A percentile compares a stretch with the other conserved stretches of the same genome.
phyloP scores from a whole-genome alignment of 495 filamentous ascomycete genomes.

The Aspergillus olivimuriae region DNA sequence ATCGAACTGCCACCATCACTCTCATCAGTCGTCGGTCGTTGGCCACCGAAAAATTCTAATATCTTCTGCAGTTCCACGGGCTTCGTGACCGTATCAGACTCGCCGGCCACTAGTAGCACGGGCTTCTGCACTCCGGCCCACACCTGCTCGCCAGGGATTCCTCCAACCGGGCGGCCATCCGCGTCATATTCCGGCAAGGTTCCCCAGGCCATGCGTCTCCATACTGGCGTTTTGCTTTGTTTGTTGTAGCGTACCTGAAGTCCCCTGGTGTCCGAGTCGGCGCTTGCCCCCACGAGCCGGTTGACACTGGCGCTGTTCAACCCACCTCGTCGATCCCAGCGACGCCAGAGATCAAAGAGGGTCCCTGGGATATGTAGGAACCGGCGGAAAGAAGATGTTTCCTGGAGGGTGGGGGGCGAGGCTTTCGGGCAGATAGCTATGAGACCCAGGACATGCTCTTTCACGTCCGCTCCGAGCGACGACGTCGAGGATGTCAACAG shows the following conservation, averaged over 20 bases:
- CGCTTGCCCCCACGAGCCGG: constrained; percentile 69
- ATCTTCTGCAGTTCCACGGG: constrained; percentile 67
- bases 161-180: constrained; percentile 44
- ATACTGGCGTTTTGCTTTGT: constrained; percentile 74
- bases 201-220: constrained; percentile 78
- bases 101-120: constrained; percentile 72
- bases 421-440: constrained; percentile 75
- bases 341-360: constrained; percentile 70
- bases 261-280: constrained; percentile 66
- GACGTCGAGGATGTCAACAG: constrained; percentile 61
- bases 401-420: constrained; percentile 48
- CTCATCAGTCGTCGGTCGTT: constrained; percentile 9
- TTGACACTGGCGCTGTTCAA: constrained; percentile 67
- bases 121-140: constrained; percentile 72
- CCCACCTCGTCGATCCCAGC: constrained; percentile 79
- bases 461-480: constrained; percentile 37
- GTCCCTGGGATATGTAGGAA: constrained; percentile 60
- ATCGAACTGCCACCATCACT: constrained; percentile 38
- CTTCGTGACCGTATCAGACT: constrained; percentile 67
- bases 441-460: constrained; percentile 64
- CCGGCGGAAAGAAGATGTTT: constrained; percentile 44
- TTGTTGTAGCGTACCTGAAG: constrained; percentile 79
- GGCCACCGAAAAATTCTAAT: constrained; percentile 46
- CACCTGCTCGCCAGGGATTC: constrained; percentile 59
- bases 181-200: constrained; percentile 48